Evolutionary conservation across 768 basidiomycete species (phyloP).

Genomic region (Mycena vitilis): DNA sequence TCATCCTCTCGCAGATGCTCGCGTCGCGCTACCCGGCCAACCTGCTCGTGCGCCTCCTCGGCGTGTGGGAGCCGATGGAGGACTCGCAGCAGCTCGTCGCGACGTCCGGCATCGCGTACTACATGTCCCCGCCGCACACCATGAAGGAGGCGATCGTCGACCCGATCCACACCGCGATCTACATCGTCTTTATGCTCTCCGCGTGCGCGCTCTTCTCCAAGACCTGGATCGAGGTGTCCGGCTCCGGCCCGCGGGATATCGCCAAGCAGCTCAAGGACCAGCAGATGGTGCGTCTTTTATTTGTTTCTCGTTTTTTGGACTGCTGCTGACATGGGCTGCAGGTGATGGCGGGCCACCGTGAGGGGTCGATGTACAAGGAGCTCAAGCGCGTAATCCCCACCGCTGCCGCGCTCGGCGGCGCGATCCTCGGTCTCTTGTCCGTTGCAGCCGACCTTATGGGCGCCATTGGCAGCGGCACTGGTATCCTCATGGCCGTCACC

Average conservation of each 20-base stretch:
- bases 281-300: conserved; percentile 78
- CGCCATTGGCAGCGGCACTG: conserved; percentile 94
- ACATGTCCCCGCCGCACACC: conserved; percentile 98
- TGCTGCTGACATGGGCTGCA: conserved; percentile 36
- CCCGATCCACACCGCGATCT: conserved; percentile 92
- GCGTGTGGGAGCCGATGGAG: conserved; percentile 99
- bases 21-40: conserved; percentile 91
- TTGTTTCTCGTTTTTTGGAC: conserved; percentile 1
- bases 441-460: conserved; percentile 96
- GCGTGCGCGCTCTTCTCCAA: conserved; percentile 98
- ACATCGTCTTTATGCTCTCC: conserved; percentile 91
- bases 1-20: conserved; percentile 97
- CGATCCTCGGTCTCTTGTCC: conserved; percentile 91
- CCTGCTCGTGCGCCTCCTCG: conserved; percentile 88
- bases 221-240: conserved; percentile 99
- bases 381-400: conserved; percentile 98
- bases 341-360: conserved; percentile 92
- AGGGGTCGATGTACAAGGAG: conserved; percentile 99
- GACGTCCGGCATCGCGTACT: conserved; percentile 93
- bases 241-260: conserved; percentile 93
- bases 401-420: conserved; percentile 96
- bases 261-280: conserved; percentile 99
- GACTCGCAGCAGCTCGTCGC: conserved; percentile 94
- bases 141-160: conserved; percentile 88
- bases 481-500: conserved; percentile 97